Conservation (phyloP, 2,329 filamentous ascomycete genomes). For the Cadophora sp. region DNA sequence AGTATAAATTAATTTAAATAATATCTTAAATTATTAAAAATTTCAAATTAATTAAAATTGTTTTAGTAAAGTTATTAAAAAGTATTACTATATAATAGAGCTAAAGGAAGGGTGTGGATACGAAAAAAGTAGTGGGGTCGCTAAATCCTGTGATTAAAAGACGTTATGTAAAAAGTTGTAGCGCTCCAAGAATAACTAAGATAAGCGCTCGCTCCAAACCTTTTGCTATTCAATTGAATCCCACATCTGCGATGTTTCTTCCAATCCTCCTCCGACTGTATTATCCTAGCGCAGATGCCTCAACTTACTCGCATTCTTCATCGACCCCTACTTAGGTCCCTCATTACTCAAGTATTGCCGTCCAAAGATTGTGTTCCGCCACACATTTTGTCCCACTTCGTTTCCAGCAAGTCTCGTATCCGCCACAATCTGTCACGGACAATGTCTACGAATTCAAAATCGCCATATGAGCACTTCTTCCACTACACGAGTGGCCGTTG, state of each 20-base stretch:
- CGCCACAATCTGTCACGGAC: background rate
- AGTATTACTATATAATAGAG: too few species aligned
- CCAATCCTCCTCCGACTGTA: background rate
- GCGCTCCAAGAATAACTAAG: too few species aligned
- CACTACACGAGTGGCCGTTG: slow-evolving; percentile 46
- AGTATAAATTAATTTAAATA: too few species aligned
- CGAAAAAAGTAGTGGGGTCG: too few species aligned
- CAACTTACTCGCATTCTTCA: background rate
- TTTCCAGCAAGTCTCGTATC: background rate
- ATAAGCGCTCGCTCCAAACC: too few species aligned
- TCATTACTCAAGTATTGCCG: background rate
- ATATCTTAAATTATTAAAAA: too few species aligned
- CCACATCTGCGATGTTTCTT: background rate
- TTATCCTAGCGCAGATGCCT: background rate
- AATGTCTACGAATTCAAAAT: background rate
- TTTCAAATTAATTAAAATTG: too few species aligned
- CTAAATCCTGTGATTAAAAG: too few species aligned
- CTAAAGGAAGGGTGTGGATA: too few species aligned
- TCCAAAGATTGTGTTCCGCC: background rate
- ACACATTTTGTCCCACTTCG: background rate
- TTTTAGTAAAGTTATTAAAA: too few species aligned
- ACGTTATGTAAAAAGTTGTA: too few species aligned
- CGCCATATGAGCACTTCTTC: slow-evolving; percentile 37
- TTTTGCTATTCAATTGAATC: too few species aligned
- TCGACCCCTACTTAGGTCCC: background rate